Conservation (phyloP, 352 stramenopile species). For the Phytophthora pluvialis region DNA sequence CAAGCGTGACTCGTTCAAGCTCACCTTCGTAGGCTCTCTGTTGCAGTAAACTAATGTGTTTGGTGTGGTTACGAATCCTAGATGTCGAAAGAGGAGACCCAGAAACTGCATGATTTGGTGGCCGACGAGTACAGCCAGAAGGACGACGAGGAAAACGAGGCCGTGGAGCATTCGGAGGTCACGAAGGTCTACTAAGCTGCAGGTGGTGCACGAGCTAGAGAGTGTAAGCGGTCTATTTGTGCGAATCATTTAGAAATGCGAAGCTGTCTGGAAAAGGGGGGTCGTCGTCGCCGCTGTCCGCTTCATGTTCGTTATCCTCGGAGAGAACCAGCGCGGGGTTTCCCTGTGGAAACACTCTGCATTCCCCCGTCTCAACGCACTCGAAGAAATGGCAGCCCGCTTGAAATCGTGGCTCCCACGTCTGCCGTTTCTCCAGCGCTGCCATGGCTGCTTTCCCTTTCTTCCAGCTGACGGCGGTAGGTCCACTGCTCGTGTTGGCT, state of each 20-base stretch:
- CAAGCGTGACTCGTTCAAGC: neutral
- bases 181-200: slow-evolving; percentile 80
- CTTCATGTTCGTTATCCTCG: slow-evolving; percentile 22
- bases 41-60: neutral
- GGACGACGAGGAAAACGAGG: slow-evolving; percentile 33
- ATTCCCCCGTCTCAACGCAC: slow-evolving; percentile 73
- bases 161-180: slow-evolving; percentile 54
- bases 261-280: slow-evolving; percentile 68
- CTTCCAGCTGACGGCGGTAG: slow-evolving; percentile 42
- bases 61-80: slow-evolving; percentile 27
- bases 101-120: slow-evolving; percentile 75
- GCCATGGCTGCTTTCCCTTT: slow-evolving; percentile 48
- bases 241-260: slow-evolving; percentile 61
- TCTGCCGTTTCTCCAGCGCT: slow-evolving; percentile 32
- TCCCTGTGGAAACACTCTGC: slow-evolving; percentile 29
- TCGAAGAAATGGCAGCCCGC: slow-evolving; percentile 83
- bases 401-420: slow-evolving; percentile 68
- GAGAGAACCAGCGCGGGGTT: slow-evolving; percentile 1
- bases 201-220: slow-evolving; percentile 1
- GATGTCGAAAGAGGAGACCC: slow-evolving; percentile 83
- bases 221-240: slow-evolving; percentile 20
- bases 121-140: slow-evolving; percentile 60
- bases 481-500: slow-evolving; percentile 17
- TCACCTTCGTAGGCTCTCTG: neutral
- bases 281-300: slow-evolving; percentile 37